phyloP scores from a whole-genome alignment of 2,329 filamentous ascomycete species.

The Elsinoe fawcettii region DNA sequence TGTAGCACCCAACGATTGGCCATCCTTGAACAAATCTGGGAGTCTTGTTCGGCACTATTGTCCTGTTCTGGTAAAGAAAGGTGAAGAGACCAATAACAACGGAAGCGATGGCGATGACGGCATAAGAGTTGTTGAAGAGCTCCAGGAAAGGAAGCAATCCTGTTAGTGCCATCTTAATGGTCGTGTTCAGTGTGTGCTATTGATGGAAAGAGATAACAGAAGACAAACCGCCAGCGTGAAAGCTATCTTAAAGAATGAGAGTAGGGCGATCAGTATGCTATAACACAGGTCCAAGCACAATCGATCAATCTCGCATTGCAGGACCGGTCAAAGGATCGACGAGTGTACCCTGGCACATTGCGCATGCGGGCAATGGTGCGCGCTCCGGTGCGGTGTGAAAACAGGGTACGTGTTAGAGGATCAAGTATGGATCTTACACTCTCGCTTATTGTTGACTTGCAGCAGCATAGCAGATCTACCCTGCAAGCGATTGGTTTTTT shows the following conservation, averaged over 20 bases:
- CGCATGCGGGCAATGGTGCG: neutral
- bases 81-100: neutral
- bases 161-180: neutral
- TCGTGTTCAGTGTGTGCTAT: neutral
- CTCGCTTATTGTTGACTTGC: neutral
- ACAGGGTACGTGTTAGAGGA: neutral
- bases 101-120: neutral
- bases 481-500: neutral
- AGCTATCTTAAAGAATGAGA: neutral
- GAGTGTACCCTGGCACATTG: neutral
- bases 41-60: slow-evolving; percentile 3
- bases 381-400: neutral
- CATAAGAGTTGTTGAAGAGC: neutral
- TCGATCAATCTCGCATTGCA: neutral
- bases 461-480: neutral
- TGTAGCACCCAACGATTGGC: slow-evolving; percentile 39
- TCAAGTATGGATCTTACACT: neutral
- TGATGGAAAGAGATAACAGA: too few relatives aligned
- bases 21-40: slow-evolving; percentile 19
- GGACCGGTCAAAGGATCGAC: neutral
- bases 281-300: neutral
- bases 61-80: neutral
- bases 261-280: neutral
- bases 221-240: neutral
- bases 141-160: slow-evolving; percentile 1